Evolutionary conservation across 2,329 filamentous ascomycete genomes (phyloP).

Genomic region (Tolypocladium guangdongense): DNA sequence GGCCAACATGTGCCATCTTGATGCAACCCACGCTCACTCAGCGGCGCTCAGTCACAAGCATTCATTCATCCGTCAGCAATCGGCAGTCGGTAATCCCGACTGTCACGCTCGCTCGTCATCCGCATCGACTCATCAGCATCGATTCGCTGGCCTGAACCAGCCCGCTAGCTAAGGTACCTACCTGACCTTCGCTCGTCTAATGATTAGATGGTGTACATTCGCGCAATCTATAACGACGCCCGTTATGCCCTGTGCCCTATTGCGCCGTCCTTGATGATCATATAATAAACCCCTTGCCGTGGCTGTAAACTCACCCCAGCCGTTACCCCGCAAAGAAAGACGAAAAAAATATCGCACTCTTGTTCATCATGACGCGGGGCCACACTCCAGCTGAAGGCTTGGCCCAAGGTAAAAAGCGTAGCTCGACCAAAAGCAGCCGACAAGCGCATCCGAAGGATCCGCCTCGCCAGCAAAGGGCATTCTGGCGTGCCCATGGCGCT

Average conservation of each 20-base stretch:
- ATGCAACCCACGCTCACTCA: background rate
- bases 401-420: background rate
- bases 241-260: background rate
- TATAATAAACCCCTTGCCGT: background rate
- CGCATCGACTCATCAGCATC: background rate
- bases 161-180: background rate
- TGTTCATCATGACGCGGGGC: background rate
- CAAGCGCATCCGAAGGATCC: background rate
- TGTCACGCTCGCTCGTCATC: background rate
- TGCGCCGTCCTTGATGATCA: conserved; percentile 1
- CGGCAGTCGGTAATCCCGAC: background rate
- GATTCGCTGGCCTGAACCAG: conserved; percentile 2
- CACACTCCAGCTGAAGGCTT: background rate
- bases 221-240: conserved; percentile 6
- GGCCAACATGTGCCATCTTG: no score
- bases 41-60: background rate
- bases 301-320: background rate
- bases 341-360: background rate
- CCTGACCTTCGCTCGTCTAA: background rate
- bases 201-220: conserved; percentile 3
- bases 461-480: background rate
- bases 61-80: background rate
- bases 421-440: background rate
- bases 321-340: background rate
- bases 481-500: background rate